Evolutionary conservation across 2,329 filamentous ascomycete genomes (phyloP).

Genomic region (Diplodia sapinea): DNA sequence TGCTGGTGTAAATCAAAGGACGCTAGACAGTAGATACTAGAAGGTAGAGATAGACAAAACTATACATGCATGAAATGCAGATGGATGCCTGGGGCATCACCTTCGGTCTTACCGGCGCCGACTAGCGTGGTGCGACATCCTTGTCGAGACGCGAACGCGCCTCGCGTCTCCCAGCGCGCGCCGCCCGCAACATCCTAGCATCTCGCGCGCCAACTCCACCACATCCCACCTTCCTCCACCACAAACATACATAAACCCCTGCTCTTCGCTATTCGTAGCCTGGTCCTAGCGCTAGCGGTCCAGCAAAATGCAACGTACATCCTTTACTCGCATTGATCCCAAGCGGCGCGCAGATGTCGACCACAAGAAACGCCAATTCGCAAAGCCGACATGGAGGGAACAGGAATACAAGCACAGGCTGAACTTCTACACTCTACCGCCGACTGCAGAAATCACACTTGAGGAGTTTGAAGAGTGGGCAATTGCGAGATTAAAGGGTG

Average conservation of each 20-base stretch:
- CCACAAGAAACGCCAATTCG: slow-evolving; percentile 86
- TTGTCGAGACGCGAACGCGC: slow-evolving; percentile 25
- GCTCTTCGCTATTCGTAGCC: not conserved
- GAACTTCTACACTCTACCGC: slow-evolving; percentile 88
- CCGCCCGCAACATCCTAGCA: slow-evolving; percentile 10
- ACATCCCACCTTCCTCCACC: not conserved
- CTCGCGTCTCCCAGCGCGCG: slow-evolving; percentile 32
- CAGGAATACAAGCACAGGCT: slow-evolving; percentile 82
- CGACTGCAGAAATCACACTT: slow-evolving; percentile 91
- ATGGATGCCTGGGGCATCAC: slow-evolving; percentile 13
- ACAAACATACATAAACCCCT: not conserved
- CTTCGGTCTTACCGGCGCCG: not conserved
- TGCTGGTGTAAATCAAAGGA: slow-evolving; percentile 51
- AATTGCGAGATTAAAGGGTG: slow-evolving; percentile 85
- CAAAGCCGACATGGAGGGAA: slow-evolving; percentile 75
- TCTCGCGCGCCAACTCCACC: slow-evolving; percentile 8
- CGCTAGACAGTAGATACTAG: slow-evolving; percentile 2
- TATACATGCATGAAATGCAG: slow-evolving; percentile 1
- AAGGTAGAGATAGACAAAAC: slow-evolving; percentile 8
- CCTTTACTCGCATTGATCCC: slow-evolving; percentile 56
- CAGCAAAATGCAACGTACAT: slow-evolving; percentile 46
- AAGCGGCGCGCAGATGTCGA: slow-evolving; percentile 81
- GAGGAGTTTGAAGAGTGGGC: slow-evolving; percentile 99
- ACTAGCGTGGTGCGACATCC: slow-evolving; percentile 1
- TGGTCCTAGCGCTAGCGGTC: not conserved